Percentiles rank a stretch among this genome's conserved stretches.
phyloP scores from a whole-genome alignment of 768 basidiomycete genomes.

The Ramaria rubella region DNA sequence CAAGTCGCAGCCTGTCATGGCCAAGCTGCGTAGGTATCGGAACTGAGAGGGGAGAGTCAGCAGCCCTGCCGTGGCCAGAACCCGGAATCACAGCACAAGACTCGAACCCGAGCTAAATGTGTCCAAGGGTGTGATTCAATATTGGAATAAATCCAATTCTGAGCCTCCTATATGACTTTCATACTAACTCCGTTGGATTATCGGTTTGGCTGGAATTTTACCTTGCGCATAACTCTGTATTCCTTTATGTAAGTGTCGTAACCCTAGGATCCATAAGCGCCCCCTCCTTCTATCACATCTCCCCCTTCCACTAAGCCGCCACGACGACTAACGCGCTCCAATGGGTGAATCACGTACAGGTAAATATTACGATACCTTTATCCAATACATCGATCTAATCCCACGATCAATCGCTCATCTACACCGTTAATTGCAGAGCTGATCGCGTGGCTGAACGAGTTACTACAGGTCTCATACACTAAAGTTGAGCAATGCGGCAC shows the following conservation, averaged over 20 bases:
- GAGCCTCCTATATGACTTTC: too few relatives aligned
- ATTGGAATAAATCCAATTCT: too few relatives aligned
- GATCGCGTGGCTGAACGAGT: slow-evolving; percentile 88
- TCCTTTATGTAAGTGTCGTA: neutral
- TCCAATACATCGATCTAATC: neutral
- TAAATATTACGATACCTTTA: neutral
- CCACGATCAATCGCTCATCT: neutral
- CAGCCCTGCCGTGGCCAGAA: too few relatives aligned
- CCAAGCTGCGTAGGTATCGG: too few relatives aligned
- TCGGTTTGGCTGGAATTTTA: neutral
- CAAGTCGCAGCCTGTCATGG: too few relatives aligned
- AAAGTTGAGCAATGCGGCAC: slow-evolving; percentile 90
- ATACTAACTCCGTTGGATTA: too few relatives aligned
- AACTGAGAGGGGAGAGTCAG: too few relatives aligned
- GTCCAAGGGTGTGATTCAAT: too few relatives aligned
- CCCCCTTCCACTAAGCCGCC: neutral
- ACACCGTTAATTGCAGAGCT: slow-evolving; percentile 54
- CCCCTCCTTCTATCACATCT: neutral
- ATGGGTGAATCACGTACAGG: slow-evolving; percentile 69
- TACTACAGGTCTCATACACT: slow-evolving; percentile 84
- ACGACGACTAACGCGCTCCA: neutral
- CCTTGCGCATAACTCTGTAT: neutral
- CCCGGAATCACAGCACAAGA: too few relatives aligned
- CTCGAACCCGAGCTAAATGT: too few relatives aligned
- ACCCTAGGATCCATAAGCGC: neutral